Percentiles rank a stretch among this genome's conserved stretches.
Evolutionary conservation across 345 rosid genomes (phyloP).

Genomic region (Arabidopsis arenosa): DNA sequence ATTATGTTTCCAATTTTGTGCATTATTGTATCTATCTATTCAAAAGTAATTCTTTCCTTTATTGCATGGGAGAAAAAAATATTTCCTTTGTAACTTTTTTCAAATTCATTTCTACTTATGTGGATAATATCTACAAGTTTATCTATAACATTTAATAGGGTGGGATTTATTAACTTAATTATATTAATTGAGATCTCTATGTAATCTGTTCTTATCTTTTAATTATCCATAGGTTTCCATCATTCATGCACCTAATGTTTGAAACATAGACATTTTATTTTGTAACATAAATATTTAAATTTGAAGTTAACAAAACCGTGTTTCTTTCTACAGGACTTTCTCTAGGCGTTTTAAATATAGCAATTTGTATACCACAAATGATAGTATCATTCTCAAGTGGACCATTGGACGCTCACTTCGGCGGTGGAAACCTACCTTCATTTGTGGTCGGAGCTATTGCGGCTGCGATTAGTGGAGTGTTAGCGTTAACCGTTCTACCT

Average conservation of each 20-base stretch:
- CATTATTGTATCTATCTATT: background rate
- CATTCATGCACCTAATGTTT: background rate
- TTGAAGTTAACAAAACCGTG: background rate
- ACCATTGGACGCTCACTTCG: slow-evolving; percentile 12
- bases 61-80: background rate
- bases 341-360: slow-evolving; percentile 76
- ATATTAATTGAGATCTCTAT: background rate
- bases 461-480: slow-evolving; percentile 33
- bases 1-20: slow-evolving; percentile 21
- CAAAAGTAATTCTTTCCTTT: background rate
- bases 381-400: slow-evolving; percentile 32
- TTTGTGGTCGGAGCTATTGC: slow-evolving; percentile 34
- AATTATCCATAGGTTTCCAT: background rate
- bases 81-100: background rate
- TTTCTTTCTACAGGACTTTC: slow-evolving; percentile 64
- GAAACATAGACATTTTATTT: background rate
- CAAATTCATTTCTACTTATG: background rate
- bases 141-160: slow-evolving; percentile 3
- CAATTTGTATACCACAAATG: slow-evolving; percentile 78
- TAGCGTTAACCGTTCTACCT: slow-evolving; percentile 42
- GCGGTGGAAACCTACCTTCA: slow-evolving; percentile 36
- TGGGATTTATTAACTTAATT: background rate
- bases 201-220: background rate
- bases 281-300: background rate
- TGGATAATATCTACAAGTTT: slow-evolving; percentile 18